Base-by-base conservation (phyloP, 805 yeast genomes). In the Metschnikowia amazonensis region DNA sequence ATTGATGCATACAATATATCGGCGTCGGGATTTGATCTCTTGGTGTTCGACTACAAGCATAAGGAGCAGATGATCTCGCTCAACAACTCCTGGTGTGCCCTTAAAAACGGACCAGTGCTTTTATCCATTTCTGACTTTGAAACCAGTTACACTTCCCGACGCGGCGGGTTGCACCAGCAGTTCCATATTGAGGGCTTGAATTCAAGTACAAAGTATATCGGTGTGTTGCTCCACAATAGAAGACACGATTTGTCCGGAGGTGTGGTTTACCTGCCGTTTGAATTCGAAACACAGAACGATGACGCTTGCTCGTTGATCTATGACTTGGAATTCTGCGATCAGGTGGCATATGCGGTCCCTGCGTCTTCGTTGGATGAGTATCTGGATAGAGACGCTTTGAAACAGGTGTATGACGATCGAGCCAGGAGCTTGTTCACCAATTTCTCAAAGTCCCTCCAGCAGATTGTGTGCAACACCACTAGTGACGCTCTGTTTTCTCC, bases 291-390 rank as follows among this genome's bases (percentile, higher is more conserved):
- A 1, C 64, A 77, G 62, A 63, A 62, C 21, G 60, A 72, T 2
- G 67, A 70, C 16, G 76, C 86, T 1, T 92, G 99, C 62, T 79
- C 84, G 48, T 65, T 90, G 40, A 77, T 89, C 14, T 88, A 79
- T 60, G 85, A 80, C 47, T 70, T 92, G 48, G 81, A 78, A 2
- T 89, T 89, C 58, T 92, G 99, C 63, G 63, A 72, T 25, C 77
- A 79, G 37, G 95, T 92, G 20, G 94, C 96, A 1, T 92, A 90
- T 65, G 76, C 96, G 0, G 96, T 87, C 0, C 98, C 98, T 0
- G 72, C 63, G 5, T 66, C 66, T 13, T 48, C 45, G 35, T 50
- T 25, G 23, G 39, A 7, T 37, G 47, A 28, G 34, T 48, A 42
- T 33, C 34, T 17, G 29, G 29, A 43, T 18, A 43, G 48, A 7